Evolutionary conservation across 2,329 filamentous ascomycete species (phyloP).

Genomic region (Magnaporthiopsis incrustans): DNA sequence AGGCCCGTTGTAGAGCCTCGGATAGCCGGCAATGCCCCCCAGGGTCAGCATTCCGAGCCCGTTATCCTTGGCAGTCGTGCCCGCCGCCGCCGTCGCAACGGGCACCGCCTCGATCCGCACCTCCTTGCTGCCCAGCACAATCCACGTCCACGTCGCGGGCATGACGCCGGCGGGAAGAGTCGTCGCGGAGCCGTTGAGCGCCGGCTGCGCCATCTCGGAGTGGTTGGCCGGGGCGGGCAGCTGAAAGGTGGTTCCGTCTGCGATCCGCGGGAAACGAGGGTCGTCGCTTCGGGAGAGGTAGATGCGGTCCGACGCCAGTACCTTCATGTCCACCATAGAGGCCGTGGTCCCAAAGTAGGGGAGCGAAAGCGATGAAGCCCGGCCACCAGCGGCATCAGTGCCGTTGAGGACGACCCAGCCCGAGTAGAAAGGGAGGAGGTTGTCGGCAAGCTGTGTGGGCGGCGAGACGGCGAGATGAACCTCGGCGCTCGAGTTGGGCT

Average conservation of each 20-base stretch:
- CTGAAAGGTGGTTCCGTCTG: background rate
- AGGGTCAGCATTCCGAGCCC: background rate
- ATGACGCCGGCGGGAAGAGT: background rate
- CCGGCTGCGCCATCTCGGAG: background rate
- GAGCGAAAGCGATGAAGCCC: constrained; percentile 20
- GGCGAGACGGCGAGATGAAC: constrained; percentile 20
- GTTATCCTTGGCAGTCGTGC: background rate
- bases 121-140: constrained; percentile 3
- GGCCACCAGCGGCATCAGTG: constrained; percentile 19
- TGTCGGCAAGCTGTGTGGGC: constrained; percentile 13
- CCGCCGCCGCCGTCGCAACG: background rate
- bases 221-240: background rate
- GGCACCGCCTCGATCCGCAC: constrained; percentile 1
- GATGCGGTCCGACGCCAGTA: constrained; percentile 45
- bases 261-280: too few species aligned
- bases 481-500: constrained; percentile 15
- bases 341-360: constrained; percentile 48
- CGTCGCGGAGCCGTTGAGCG: background rate
- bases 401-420: constrained; percentile 33
- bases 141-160: background rate
- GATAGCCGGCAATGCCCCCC: background rate
- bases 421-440: constrained; percentile 30
- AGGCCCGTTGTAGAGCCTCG: background rate
- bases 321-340: constrained; percentile 61
- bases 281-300: background rate